These are phyloP conservation scores for Insectozyma bohioensis DNA, from an alignment of 1,139 yeast genomes.

Conservation along the genomic window DNA sequence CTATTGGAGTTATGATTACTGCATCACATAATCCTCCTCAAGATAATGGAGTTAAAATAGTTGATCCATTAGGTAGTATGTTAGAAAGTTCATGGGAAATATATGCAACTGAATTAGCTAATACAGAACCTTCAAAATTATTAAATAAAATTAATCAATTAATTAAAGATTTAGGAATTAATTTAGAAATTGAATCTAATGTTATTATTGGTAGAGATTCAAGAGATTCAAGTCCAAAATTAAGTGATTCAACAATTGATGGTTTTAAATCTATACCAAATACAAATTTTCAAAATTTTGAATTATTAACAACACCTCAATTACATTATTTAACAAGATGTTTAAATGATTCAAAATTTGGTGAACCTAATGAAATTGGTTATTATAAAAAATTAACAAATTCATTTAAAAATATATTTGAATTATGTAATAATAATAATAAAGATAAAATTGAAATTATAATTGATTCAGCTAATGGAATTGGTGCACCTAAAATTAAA, in stretches of 20 bases:
- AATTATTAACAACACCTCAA: slow-evolving; percentile 89
- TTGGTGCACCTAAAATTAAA: slow-evolving; percentile 79
- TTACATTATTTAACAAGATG: slow-evolving; percentile 83
- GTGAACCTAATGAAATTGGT: slow-evolving; percentile 64
- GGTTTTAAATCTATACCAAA: slow-evolving; percentile 56
- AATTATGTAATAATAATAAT: slow-evolving; percentile 18
- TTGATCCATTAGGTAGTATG: slow-evolving; percentile 95
- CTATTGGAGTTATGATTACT: slow-evolving; percentile 91
- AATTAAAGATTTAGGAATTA: slow-evolving; percentile 36
- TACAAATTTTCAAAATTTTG: slow-evolving; percentile 55
- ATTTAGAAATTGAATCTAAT: slow-evolving; percentile 33
- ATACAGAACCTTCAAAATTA: slow-evolving; percentile 49
- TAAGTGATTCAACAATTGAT: slow-evolving; percentile 63
- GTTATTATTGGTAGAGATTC: slow-evolving; percentile 70
- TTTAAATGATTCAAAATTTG: slow-evolving; percentile 62
- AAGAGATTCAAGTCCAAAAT: slow-evolving; percentile 72
- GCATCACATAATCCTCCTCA: slow-evolving; percentile 96
- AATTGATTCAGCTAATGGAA: slow-evolving; percentile 92
- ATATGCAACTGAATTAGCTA: slow-evolving; percentile 79
- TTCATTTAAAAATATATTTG: slow-evolving; percentile 34
- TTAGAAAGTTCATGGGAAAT: slow-evolving; percentile 82
- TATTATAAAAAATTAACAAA: slow-evolving; percentile 65
- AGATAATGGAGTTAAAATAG: slow-evolving; percentile 95
- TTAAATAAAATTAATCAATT: slow-evolving; percentile 26
- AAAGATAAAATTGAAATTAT: slow-evolving; percentile 46